Evolutionary conservation across 805 yeast genomes (phyloP).

Genomic region (Ogataea parapolymorpha): DNA sequence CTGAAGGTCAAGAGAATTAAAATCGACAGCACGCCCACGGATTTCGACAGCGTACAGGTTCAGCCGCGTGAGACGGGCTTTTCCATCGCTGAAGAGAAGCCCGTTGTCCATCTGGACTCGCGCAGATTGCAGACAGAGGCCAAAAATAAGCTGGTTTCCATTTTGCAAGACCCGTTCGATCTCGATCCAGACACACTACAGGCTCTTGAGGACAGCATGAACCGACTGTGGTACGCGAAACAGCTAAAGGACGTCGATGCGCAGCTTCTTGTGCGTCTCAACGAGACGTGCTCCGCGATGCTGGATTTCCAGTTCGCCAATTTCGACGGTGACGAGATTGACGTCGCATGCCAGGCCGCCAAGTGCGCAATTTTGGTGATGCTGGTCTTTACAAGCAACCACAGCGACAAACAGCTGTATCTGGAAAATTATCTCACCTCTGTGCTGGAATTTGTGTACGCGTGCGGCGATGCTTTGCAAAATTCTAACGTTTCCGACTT

Average conservation of each 20-base stretch:
- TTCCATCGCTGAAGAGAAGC: not conserved
- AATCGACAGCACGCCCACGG: conserved; percentile 12
- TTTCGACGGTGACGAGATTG: conserved; percentile 10
- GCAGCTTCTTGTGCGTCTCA: conserved; percentile 31
- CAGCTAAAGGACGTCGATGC: conserved; percentile 19
- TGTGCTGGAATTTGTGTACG: conserved; percentile 39
- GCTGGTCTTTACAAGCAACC: conserved; percentile 38
- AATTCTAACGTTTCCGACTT: not conserved
- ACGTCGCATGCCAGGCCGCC: conserved; percentile 27
- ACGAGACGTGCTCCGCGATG: conserved; percentile 31
- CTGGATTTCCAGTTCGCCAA: conserved; percentile 26
- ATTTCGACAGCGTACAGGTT: conserved; percentile 4
- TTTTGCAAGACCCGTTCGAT: conserved; percentile 25
- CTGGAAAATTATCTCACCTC: conserved; percentile 42
- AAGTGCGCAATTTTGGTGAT: conserved; percentile 37
- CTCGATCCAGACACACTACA: conserved; percentile 17
- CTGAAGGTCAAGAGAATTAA: conserved; percentile 29
- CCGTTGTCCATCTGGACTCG: not conserved
- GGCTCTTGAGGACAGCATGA: conserved; percentile 23
- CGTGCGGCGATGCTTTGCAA: conserved; percentile 14
- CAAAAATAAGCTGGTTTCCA: conserved; percentile 1
- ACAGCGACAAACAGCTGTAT: conserved; percentile 42
- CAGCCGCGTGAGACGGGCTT: not conserved
- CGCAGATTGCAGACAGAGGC: conserved; percentile 1
- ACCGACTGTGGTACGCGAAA: conserved; percentile 18